These are phyloP conservation scores for Fusarium transvaalense DNA, from an alignment of 2,329 filamentous ascomycete genomes.

Conservation along the genomic window DNA sequence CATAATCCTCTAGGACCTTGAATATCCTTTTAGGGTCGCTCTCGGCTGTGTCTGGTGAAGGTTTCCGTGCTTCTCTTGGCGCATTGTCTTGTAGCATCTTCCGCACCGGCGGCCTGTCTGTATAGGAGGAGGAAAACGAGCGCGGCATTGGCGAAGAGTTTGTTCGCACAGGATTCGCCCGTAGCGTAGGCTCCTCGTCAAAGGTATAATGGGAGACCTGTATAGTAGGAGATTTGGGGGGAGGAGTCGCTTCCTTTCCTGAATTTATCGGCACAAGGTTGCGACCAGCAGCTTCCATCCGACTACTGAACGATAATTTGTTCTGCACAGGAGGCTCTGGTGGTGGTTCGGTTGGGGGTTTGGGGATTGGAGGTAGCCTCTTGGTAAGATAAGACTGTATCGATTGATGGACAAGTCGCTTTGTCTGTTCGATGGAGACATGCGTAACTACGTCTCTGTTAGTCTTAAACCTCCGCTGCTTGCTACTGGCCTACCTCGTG, in stretches of 20 bases:
- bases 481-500: constrained; percentile 33
- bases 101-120: constrained; percentile 54
- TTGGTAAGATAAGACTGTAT: constrained; percentile 51
- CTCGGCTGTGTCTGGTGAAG: constrained; percentile 30
- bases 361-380: constrained; percentile 40
- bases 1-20: constrained; percentile 81
- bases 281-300: constrained; percentile 34
- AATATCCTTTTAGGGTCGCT: constrained; percentile 73
- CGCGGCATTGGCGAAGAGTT: constrained; percentile 44
- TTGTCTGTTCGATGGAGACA: constrained; percentile 54
- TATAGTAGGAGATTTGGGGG: constrained; percentile 38
- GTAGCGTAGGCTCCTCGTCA: constrained; percentile 55
- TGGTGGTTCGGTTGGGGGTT: constrained; percentile 30
- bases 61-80: constrained; percentile 29
- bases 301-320: constrained; percentile 41
- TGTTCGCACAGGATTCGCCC: constrained; percentile 49
- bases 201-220: constrained; percentile 50
- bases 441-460: constrained; percentile 44
- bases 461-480: constrained; percentile 8
- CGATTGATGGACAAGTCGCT: constrained; percentile 51
- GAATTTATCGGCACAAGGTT: constrained; percentile 12
- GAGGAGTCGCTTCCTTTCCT: constrained; percentile 9
- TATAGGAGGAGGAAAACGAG: constrained; percentile 62
- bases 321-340: constrained; percentile 24
- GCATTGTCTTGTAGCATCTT: constrained; percentile 27